These are phyloP conservation scores for Pleurotus giganteus DNA, from an alignment of 768 basidiomycete genomes.

Conservation along the genomic window DNA sequence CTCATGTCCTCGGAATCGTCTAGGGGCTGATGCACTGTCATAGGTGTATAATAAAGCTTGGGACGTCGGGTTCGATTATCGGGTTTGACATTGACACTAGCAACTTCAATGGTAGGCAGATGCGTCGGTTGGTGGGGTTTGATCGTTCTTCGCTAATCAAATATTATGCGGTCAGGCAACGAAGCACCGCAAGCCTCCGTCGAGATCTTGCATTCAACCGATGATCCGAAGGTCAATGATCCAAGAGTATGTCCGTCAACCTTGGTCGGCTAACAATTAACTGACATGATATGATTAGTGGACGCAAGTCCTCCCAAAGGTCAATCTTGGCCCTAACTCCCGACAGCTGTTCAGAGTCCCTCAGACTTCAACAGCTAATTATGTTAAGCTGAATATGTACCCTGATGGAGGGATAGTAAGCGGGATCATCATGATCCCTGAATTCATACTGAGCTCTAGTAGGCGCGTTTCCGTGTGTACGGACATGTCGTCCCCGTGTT, in stretches of 20 bases:
- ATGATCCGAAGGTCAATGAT: constrained; percentile 44
- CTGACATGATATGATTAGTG: constrained; percentile 49
- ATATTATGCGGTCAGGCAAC: constrained; percentile 54
- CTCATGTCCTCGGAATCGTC: not conserved
- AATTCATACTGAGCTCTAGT: constrained; percentile 10
- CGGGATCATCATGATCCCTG: constrained; percentile 13
- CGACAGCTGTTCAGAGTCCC: constrained; percentile 84
- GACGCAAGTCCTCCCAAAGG: constrained; percentile 74
- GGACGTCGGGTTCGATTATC: constrained; percentile 64
- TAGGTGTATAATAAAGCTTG: constrained; percentile 91
- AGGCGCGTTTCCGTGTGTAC: constrained; percentile 94
- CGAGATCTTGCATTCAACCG: constrained; percentile 47
- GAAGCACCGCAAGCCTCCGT: constrained; percentile 85
- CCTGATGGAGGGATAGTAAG: constrained; percentile 96
- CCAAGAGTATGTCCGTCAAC: constrained; percentile 43
- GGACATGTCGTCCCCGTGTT: constrained; percentile 71
- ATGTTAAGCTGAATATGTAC: constrained; percentile 91
- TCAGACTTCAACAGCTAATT: constrained; percentile 52
- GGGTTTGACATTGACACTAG: constrained; percentile 95
- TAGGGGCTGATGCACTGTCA: not conserved
- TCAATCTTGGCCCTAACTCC: constrained; percentile 77
- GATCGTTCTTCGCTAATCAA: constrained; percentile 4
- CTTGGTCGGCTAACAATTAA: not conserved
- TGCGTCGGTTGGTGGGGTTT: not conserved
- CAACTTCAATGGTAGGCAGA: constrained; percentile 78